Base-by-base conservation (phyloP, 2,329 filamentous ascomycete genomes). In the Fusarium scirpi region DNA sequence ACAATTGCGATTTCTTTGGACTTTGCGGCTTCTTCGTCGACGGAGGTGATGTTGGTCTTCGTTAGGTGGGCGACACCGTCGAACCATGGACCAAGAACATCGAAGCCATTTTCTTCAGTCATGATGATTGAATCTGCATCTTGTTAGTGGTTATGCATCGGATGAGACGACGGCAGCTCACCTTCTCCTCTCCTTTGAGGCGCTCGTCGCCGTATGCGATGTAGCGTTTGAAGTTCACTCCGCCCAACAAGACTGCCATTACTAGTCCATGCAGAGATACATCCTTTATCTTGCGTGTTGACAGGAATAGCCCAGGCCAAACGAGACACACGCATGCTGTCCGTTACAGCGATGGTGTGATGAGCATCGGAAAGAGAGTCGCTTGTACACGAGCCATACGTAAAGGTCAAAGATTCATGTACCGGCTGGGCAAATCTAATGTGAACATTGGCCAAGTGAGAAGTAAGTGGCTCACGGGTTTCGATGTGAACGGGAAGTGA, bases 361-460 rank as follows among this genome's bases (percentile, higher is more conserved):
- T 65, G 45, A 8, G 60, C 24, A 6, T 65, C 62, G 8, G 30
- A 13, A 0, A 6, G 10, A 2, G 60, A 65, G 2, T 34, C 2
- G 32, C 45, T 41, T 1, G 11, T 24, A 1, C 62, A 65, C 18
- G 29, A n/a, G 0, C 62, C 60, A 12, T 65, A 65, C 0, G 62
- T 65, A 13, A 65, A 65, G 3, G 38, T 40, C 6, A 65, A 30
- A 1, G 45, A 11, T 20, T 32, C 38, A 6, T 24, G 5, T 0
- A 20, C 10, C 4, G 3, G n/a, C 12, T 40, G 5, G 5, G 40
- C 41, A 10, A 65, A 65, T 0, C 18, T 46, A 6, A 65, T 38
- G 12, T 65, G 25, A 5, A 65, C 25, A 13, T 65, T 65, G 0
- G 45, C 54, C 22, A 65, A 20, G n/a, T 65, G 62, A 13, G 62